Evolutionary conservation across 1,139 yeast species (phyloP).

Genomic region (Suhomyces choctaworum): DNA sequence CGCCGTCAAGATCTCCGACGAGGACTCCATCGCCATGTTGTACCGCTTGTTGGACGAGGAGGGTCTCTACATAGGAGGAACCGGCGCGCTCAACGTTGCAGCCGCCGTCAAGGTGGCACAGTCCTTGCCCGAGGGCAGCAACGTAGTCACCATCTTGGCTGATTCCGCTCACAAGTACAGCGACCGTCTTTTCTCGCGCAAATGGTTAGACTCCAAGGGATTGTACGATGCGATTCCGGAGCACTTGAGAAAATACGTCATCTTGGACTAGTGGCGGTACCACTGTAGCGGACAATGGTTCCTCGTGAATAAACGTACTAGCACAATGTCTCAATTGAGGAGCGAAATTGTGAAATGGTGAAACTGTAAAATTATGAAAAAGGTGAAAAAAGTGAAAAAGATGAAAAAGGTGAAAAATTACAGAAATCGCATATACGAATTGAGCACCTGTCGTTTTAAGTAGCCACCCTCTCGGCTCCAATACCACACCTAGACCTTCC

Average conservation of each 20-base stretch:
- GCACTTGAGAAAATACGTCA: constrained; percentile 64
- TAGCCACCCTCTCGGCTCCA: too few species aligned
- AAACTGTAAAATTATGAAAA: too few species aligned
- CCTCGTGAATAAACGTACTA: too few species aligned
- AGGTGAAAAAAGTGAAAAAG: too few species aligned
- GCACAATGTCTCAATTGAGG: too few species aligned
- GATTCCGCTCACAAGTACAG: constrained; percentile 90
- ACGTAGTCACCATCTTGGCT: constrained; percentile 81
- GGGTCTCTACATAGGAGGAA: constrained; percentile 88
- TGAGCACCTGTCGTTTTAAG: too few species aligned
- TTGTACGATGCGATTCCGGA: constrained; percentile 68
- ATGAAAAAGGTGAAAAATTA: too few species aligned
- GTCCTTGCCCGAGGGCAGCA: constrained; percentile 75
- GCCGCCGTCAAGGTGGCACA: constrained; percentile 77
- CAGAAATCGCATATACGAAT: too few species aligned
- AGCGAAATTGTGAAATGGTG: too few species aligned
- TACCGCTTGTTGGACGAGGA: constrained; percentile 83
- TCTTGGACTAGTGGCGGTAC: constrained; percentile 34
- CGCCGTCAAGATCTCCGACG: constrained; percentile 74
- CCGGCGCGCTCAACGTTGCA: constrained; percentile 79
- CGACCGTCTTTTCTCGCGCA: constrained; percentile 71
- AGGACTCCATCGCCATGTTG: constrained; percentile 74
- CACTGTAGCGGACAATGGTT: too few species aligned
- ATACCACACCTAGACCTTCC: too few species aligned
- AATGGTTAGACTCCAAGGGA: constrained; percentile 73